Evolutionary conservation across 768 basidiomycete genomes (phyloP).

Genomic region (Serendipita sp.): DNA sequence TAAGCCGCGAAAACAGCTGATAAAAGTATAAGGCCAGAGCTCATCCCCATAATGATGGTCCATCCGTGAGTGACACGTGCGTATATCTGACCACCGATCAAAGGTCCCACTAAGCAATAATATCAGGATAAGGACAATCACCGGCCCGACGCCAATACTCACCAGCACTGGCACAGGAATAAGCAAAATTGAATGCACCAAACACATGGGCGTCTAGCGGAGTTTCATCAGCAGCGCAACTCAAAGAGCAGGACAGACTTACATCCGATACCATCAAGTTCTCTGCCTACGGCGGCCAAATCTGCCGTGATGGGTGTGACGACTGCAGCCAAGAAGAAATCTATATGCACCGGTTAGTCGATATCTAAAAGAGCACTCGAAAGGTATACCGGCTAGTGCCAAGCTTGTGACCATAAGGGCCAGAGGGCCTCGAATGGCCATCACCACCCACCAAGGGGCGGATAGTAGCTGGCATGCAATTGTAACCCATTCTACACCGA

Average conservation of each 20-base stretch:
- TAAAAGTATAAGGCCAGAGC: neutral
- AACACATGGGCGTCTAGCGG: constrained; percentile 55
- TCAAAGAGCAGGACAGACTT: constrained; percentile 15
- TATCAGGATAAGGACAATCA: neutral
- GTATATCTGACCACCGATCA: constrained; percentile 50
- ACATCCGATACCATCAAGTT: constrained; percentile 53
- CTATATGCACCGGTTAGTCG: constrained; percentile 20
- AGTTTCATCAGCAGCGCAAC: constrained; percentile 4
- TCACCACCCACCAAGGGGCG: constrained; percentile 46
- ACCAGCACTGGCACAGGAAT: constrained; percentile 49
- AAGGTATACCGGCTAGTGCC: constrained; percentile 37
- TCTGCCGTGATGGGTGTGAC: constrained; percentile 51
- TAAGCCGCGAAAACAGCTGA: neutral
- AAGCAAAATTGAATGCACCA: constrained; percentile 57
- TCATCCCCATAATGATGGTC: neutral
- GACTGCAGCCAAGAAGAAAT: constrained; percentile 42
- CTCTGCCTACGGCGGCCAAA: constrained; percentile 41
- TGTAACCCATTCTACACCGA: constrained; percentile 41
- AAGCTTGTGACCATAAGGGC: constrained; percentile 33
- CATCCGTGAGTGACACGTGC: neutral
- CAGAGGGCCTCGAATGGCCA: constrained; percentile 32
- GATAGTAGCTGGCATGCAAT: constrained; percentile 31
- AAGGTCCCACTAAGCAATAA: constrained; percentile 40
- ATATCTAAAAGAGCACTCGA: neutral
- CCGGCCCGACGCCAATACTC: constrained; percentile 15